Base-by-base conservation (phyloP, 129 eudicot genomes). In the Flaveria robusta region DNA sequence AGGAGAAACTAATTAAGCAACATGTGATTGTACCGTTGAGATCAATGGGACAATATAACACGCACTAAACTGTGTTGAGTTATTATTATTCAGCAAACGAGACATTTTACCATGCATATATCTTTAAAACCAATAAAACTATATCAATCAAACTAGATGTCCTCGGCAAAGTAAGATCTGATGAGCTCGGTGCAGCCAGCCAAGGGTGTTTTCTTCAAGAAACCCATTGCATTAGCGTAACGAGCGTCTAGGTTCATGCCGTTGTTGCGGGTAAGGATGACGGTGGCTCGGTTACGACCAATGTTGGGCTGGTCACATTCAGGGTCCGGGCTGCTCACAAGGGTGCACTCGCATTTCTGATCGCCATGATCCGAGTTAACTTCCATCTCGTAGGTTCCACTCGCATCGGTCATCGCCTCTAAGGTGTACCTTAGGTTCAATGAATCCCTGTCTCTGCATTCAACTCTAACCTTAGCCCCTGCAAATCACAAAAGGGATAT, bases 391-490 rank as follows among this genome's bases (percentile, higher is more conserved):
- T 85, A 89, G 16, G 77, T 71, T 58, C 96, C 96, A 0, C 83
- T 76, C 1, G 79, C 23, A 23, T 84, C 91, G 10, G 95, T 86
- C 19, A 74, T 65, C 3, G 83, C 87, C 5, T 75, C 79, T 8
- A 69, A 42, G 16, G 78, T 68, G 80, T 87, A 89, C 31, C 37
- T 80, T 9, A 83, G 49, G 7, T 52, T 37, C 49, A 66, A 4
- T 3, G 82, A 31, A 24, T 51, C 66, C 70, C 79, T 58, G 77
- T 89, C 81, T 31, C 29, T 58, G 87, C 92, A 89, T 65, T 87
- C 90, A 18, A 89, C 74, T 76, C 43, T 75, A 62, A 89, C 92
- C 80, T 62, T 85, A 0, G 96, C 92, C 75, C 96, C 96, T 89
- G 49, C 22, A 16, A 19, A 23, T 14, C 34, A 4, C 0, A 10